phyloP scores from a whole-genome alignment of 139 green algal species.

The Chloropicon primus region DNA sequence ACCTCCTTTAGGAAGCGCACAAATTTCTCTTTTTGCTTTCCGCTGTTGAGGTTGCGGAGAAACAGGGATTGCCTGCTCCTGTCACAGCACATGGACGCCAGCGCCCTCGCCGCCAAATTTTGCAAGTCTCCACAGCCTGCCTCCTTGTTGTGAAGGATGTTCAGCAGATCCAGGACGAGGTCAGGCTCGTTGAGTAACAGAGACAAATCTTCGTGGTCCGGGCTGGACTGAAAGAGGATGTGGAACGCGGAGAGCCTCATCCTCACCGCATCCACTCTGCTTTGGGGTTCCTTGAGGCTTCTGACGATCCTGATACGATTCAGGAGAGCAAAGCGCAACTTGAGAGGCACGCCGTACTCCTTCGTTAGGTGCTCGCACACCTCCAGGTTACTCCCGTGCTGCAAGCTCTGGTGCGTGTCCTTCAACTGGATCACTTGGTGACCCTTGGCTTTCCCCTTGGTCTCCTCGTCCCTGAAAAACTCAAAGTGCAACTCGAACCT shows the following conservation, averaged over 20 bases:
- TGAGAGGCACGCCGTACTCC: constrained; percentile 38
- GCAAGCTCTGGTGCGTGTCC: constrained; percentile 21
- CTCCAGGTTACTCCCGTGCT: constrained; percentile 28
- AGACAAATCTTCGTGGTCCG: constrained; percentile 43
- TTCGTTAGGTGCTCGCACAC: constrained; percentile 47
- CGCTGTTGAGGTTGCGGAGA: neutral
- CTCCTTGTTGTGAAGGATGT: constrained; percentile 32
- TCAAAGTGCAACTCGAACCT: neutral
- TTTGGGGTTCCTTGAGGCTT: constrained; percentile 37
- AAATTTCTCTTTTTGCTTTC: neutral
- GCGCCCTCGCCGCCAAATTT: constrained; percentile 44
- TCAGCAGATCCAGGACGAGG: constrained; percentile 62
- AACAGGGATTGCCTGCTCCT: neutral
- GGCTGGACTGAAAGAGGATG: constrained; percentile 49
- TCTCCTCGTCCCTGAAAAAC: neutral
- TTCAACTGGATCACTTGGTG: constrained; percentile 36
- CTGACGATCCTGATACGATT: constrained; percentile 35
- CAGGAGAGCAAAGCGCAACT: constrained; percentile 53
- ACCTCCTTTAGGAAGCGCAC: neutral
- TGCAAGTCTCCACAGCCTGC: constrained; percentile 42
- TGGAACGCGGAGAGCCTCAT: constrained; percentile 66
- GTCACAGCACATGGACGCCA: constrained; percentile 12
- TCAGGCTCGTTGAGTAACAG: constrained; percentile 56
- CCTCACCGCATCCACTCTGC: constrained; percentile 32
- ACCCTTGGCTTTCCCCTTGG: constrained; percentile 4